Evolutionary conservation across 441 rosid genomes (phyloP).

Genomic region (Gossypium gossypioides): DNA sequence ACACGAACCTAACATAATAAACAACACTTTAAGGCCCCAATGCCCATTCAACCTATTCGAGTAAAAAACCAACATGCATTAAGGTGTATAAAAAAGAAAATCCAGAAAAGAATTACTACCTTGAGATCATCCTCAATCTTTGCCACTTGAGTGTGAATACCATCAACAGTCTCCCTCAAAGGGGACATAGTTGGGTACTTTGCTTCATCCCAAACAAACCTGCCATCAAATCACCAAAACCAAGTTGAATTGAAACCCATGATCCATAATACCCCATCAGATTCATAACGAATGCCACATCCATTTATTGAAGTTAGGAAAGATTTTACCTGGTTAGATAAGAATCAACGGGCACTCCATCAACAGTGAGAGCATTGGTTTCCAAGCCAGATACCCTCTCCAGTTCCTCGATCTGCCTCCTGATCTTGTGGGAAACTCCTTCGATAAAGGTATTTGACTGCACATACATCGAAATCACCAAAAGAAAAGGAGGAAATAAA

Average conservation of each 20-base stretch:
- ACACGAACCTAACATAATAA: slow-evolving; percentile 64
- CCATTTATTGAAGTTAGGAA: neutral
- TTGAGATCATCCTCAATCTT: slow-evolving; percentile 99
- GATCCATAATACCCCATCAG: neutral
- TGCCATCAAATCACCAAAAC: slow-evolving; percentile 25
- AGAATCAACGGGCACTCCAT: slow-evolving; percentile 91
- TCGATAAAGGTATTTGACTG: slow-evolving; percentile 88
- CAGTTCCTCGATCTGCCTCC: slow-evolving; percentile 93
- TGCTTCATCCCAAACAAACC: slow-evolving; percentile 96
- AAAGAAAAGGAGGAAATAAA: neutral
- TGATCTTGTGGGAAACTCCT: slow-evolving; percentile 88
- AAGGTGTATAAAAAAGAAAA: neutral
- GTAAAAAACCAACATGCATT: neutral
- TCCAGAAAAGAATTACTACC: slow-evolving; percentile 29
- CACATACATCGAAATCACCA: slow-evolving; percentile 17
- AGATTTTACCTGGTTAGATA: slow-evolving; percentile 71
- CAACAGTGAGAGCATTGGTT: slow-evolving; percentile 75
- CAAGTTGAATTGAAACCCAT: neutral
- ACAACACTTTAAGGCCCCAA: neutral
- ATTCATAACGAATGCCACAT: neutral
- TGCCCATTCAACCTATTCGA: neutral
- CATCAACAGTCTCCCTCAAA: slow-evolving; percentile 70
- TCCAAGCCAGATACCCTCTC: slow-evolving; percentile 77
- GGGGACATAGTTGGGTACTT: slow-evolving; percentile 92
- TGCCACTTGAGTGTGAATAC: slow-evolving; percentile 72